Conservation (phyloP, 352 stramenopile species). For the Globisporangium splendens region DNA sequence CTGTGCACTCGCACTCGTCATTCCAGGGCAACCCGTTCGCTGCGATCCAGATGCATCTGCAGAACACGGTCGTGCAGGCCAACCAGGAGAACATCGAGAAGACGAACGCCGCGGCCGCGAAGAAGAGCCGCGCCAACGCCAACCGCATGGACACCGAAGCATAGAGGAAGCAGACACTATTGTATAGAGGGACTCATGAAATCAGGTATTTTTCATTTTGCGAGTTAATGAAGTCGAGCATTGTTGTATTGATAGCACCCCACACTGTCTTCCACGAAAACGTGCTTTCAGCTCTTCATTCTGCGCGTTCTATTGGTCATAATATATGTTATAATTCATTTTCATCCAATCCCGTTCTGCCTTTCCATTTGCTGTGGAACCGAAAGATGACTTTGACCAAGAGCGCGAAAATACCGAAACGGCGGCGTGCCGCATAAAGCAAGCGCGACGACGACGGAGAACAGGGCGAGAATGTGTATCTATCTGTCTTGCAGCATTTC, state of each 20-base stretch:
- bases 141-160: constrained; percentile 43
- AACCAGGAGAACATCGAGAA: constrained; percentile 63
- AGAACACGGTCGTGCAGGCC: constrained; percentile 81
- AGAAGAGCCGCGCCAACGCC: constrained; percentile 12
- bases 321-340: background rate
- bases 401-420: background rate
- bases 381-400: background rate
- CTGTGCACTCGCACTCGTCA: constrained; percentile 75
- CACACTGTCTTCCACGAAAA: too few relatives aligned
- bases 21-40: constrained; percentile 84
- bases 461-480: background rate
- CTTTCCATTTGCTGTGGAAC: background rate
- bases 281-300: too few relatives aligned
- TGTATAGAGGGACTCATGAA: too few relatives aligned
- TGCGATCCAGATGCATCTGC: constrained; percentile 82
- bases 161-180: background rate
- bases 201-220: too few relatives aligned
- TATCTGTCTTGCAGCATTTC: background rate
- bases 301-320: too few relatives aligned
- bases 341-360: background rate
- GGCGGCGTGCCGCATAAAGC: background rate
- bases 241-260: too few relatives aligned
- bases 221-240: too few relatives aligned
- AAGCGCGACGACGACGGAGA: too few relatives aligned
- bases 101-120: constrained; percentile 22